These are phyloP conservation scores for Hysterium pulicare DNA, from an alignment of 2,329 filamentous ascomycete species.

Conservation along the genomic window DNA sequence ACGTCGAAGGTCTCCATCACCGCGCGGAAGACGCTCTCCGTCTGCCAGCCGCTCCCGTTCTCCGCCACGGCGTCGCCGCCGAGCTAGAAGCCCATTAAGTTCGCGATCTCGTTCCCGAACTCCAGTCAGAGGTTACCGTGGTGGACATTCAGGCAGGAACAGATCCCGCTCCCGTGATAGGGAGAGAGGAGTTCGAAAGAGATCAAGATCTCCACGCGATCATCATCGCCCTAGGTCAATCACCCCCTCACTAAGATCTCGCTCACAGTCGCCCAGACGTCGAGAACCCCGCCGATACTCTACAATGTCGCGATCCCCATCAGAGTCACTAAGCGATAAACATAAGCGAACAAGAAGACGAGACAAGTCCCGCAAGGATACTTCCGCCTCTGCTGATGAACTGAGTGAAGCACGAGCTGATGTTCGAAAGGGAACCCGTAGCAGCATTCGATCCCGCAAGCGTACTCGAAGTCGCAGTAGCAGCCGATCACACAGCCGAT, in stretches of 20 bases:
- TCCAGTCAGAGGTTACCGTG: constrained; percentile 7
- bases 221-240: constrained; percentile 48
- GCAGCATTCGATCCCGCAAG: constrained; percentile 37
- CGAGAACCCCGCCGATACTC: constrained; percentile 29
- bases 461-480: constrained; percentile 40
- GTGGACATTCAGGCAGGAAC: constrained; percentile 16
- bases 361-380: constrained; percentile 43
- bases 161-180: constrained; percentile 30
- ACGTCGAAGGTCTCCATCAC: constrained; percentile 29
- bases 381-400: constrained; percentile 42
- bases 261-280: constrained; percentile 55
- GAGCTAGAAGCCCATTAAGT: constrained; percentile 10
- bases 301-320: constrained; percentile 37
- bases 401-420: constrained; percentile 47
- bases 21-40: constrained; percentile 10
- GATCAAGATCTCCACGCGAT: constrained; percentile 31
- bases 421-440: constrained; percentile 44
- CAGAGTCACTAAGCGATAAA: constrained; percentile 37
- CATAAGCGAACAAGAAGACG: constrained; percentile 35
- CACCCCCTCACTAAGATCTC: constrained; percentile 48
- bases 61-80: constrained; percentile 31
- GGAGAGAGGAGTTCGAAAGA: constrained; percentile 15
- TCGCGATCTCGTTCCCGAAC: constrained; percentile 4
- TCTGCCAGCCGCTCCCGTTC: constrained; percentile 39
- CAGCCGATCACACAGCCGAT: constrained; percentile 28